A percentile compares a stretch with the other conserved stretches of the same genome.
Evolutionary conservation across 352 stramenopile genomes (phyloP).

Genomic region (Phytophthora hybrid): DNA sequence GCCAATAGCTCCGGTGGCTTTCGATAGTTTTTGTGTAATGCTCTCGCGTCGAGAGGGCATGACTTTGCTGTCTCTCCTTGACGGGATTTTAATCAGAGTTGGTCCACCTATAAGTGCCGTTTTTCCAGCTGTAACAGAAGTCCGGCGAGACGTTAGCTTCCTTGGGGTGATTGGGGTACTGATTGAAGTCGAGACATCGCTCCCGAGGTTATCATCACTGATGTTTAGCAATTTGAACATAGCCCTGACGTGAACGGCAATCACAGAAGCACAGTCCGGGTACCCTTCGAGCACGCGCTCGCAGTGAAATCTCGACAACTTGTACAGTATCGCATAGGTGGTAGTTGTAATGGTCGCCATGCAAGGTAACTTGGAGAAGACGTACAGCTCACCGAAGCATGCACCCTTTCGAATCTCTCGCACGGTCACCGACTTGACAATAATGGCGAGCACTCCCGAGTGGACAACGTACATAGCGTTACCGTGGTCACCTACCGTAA

Average conservation of each 20-base stretch:
- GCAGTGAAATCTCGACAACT: constrained; percentile 57
- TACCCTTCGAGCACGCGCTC: constrained; percentile 60
- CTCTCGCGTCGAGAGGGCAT: background rate
- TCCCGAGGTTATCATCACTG: background rate
- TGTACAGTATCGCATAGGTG: constrained; percentile 70
- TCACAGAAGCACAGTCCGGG: constrained; percentile 41
- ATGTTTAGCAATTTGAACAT: constrained; percentile 2
- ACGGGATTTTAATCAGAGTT: background rate
- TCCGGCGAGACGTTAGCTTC: background rate
- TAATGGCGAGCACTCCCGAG: constrained; percentile 62
- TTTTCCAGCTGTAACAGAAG: constrained; percentile 4
- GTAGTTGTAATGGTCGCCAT: constrained; percentile 59
- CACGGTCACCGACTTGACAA: constrained; percentile 58
- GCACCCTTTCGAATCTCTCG: constrained; percentile 67
- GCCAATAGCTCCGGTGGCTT: background rate
- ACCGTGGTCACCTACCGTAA: constrained; percentile 54
- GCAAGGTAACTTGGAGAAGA: constrained; percentile 59
- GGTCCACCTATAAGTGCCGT: background rate
- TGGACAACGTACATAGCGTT: constrained; percentile 79
- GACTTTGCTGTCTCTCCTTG: constrained; percentile 48
- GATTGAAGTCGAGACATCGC: background rate
- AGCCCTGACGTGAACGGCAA: constrained; percentile 22
- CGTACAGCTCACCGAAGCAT: constrained; percentile 71
- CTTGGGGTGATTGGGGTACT: background rate
- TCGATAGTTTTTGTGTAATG: background rate